phyloP scores from a whole-genome alignment of 805 yeast species.

The Ogataea salicorniae region DNA sequence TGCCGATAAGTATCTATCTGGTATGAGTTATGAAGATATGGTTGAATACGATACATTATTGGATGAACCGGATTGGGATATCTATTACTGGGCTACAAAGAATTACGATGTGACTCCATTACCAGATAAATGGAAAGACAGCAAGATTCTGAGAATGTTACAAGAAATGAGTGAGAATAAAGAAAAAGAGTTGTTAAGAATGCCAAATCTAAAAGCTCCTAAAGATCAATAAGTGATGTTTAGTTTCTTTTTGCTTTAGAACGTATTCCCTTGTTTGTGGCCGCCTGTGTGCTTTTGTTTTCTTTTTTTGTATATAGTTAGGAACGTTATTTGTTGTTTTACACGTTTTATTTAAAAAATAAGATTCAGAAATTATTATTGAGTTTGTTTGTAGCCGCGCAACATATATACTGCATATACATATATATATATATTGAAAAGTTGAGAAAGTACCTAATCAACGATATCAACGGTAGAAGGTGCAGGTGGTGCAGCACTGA shows the following conservation, averaged over 20 bases:
- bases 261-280: not conserved
- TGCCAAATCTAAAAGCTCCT: constrained; percentile 60
- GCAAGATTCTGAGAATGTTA: constrained; percentile 55
- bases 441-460: constrained; percentile 24
- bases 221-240: not conserved
- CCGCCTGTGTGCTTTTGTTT: not conserved
- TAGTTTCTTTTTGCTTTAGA: too few species aligned
- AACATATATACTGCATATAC: not conserved
- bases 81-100: constrained; percentile 94
- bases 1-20: constrained; percentile 66
- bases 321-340: not conserved
- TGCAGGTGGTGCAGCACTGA: not conserved
- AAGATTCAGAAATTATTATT: not conserved
- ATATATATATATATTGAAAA: not conserved
- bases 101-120: constrained; percentile 77
- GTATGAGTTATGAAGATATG: constrained; percentile 58
- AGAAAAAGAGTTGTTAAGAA: constrained; percentile 68
- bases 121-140: constrained; percentile 79
- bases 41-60: constrained; percentile 81
- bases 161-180: constrained; percentile 73
- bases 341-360: not conserved
- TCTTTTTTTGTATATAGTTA: not conserved
- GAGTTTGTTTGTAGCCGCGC: not conserved
- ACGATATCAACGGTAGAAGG: constrained; percentile 35
- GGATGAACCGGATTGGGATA: constrained; percentile 98